Evolutionary conservation across 1,284 basidiomycete genomes (phyloP).

Genomic region (Tilletia walkeri): DNA sequence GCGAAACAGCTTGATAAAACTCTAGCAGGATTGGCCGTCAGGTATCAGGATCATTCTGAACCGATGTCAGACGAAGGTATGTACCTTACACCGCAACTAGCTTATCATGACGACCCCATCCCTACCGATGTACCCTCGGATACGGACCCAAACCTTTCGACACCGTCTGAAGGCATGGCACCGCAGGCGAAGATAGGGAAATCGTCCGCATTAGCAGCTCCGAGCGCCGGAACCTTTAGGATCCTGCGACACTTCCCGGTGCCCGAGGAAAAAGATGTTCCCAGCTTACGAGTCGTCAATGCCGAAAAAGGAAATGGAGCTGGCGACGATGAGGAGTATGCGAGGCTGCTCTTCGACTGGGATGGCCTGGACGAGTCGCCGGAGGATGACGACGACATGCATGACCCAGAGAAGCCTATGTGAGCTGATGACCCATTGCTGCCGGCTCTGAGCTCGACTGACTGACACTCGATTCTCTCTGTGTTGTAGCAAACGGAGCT

Average conservation of each 20-base stretch:
- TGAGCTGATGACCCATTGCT: neutral
- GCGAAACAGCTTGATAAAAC: neutral
- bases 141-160: neutral
- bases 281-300: neutral
- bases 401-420: slow-evolving; percentile 23
- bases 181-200: neutral
- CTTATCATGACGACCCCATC: neutral
- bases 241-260: neutral
- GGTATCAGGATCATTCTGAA: neutral
- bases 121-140: neutral
- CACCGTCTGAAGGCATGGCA: neutral
- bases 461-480: neutral
- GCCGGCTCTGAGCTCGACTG: neutral
- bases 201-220: too few relatives aligned
- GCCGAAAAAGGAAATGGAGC: neutral
- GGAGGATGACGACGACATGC: slow-evolving; percentile 34
- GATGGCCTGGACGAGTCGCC: slow-evolving; percentile 25
- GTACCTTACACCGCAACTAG: neutral
- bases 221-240: neutral
- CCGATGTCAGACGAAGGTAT: neutral
- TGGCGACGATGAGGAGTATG: neutral
- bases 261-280: neutral
- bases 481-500: neutral
- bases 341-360: slow-evolving; percentile 12
- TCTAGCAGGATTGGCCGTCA: neutral